Base-by-base conservation (phyloP, 179 eudicot genomes). In the Carnegiea gigantea region DNA sequence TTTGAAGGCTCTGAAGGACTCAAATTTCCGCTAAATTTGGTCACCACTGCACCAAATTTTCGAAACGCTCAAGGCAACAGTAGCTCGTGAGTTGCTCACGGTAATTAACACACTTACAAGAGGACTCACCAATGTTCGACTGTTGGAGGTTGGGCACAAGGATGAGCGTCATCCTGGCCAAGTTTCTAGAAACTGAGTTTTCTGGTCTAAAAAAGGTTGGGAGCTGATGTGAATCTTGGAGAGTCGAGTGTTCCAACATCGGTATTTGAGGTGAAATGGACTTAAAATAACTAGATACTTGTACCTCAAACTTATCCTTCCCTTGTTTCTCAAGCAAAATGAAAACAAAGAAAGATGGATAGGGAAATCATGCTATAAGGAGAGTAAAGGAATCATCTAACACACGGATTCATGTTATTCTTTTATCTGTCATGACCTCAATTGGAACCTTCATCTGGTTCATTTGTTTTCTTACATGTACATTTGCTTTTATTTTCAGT, bases 401-500 rank as follows among this genome's bases (percentile, higher is more conserved):
- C 30, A 14, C 65, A 65, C 23, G 43, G 26, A 81, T 46, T 49
- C 10, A 28, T 44, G 23, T 40, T 73, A 38, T 49, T 57, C 33
- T 30, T 43, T 54, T 38, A 48, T 13, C 9, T 59, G 9, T 53
- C 53, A 15, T 76, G n/a, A 11, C 21, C 44, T 40, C 4, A 40
- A 5, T 40, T 40, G 9, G 44, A 21, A 48, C 23, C 23, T 77
- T 67, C 20, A 18, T 54, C 65, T 62, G 59, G 73, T 68, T 68
- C 30, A 59, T 44, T 2, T 36, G 77, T 77, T 77, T 23, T 44
- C 79, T 79, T 59, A 76, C 78, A 24, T 64, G 11, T 79, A 0
- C 36, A 59, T 65, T 54, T 79, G 76, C 82, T 44, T 77, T 67
- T 43, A 43, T 79, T 67, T 86, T 84, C 94, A 96, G 98, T 93